A percentile compares a stretch with the other conserved stretches of the same genome.
Evolutionary conservation across 441 rosid genomes (phyloP).

Genomic region (Adansonia grandidieri): DNA sequence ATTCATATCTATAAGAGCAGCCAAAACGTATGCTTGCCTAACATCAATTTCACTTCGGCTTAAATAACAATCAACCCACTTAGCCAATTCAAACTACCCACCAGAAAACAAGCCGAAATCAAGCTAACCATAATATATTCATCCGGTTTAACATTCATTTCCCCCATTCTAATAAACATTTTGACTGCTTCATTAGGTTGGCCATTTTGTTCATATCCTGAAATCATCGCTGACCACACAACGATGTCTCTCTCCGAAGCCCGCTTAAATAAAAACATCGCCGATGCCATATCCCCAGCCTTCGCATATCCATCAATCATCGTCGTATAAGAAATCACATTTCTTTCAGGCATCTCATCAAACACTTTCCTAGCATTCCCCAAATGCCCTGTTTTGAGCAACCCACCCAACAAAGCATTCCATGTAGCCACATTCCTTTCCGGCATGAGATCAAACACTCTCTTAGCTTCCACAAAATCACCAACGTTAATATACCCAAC

Average conservation of each 20-base stretch:
- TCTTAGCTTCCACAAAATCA: slow-evolving; percentile 54
- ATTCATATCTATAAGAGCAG: slow-evolving; percentile 81
- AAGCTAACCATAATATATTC: slow-evolving; percentile 64
- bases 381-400: slow-evolving; percentile 60
- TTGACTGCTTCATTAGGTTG: slow-evolving; percentile 60
- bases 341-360: slow-evolving; percentile 65
- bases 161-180: slow-evolving; percentile 54
- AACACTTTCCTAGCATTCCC: slow-evolving; percentile 57
- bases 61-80: slow-evolving; percentile 58
- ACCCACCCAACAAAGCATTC: slow-evolving; percentile 66
- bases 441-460: slow-evolving; percentile 59
- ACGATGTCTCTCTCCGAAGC: slow-evolving; percentile 57
- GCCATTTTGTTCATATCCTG: slow-evolving; percentile 77
- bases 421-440: slow-evolving; percentile 59
- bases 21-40: slow-evolving; percentile 51
- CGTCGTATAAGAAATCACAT: slow-evolving; percentile 58
- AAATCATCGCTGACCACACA: slow-evolving; percentile 72
- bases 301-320: slow-evolving; percentile 82
- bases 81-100: slow-evolving; percentile 61
- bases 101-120: slow-evolving; percentile 83
- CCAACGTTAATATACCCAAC: slow-evolving; percentile 52
- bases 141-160: slow-evolving; percentile 58
- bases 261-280: slow-evolving; percentile 59
- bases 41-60: slow-evolving; percentile 42
- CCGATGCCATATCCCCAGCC: slow-evolving; percentile 68